Conservation (phyloP, 768 basidiomycete genomes). For the Auriscalpium microsporum region DNA sequence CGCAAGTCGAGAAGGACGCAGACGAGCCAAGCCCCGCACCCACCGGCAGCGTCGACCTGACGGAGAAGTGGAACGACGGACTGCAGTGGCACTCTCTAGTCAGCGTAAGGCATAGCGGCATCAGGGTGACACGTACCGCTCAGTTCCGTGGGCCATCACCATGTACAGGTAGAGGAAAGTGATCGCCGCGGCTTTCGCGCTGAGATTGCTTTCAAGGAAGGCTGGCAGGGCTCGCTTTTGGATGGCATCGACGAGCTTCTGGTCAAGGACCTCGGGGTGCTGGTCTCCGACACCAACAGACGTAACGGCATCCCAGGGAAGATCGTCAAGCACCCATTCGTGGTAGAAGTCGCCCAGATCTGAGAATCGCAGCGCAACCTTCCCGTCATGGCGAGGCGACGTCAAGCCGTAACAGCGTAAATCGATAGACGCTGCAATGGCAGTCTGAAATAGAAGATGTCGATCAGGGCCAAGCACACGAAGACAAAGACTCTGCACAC, state of each 20-base stretch:
- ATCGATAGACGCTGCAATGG: slow-evolving; percentile 90
- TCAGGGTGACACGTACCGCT: slow-evolving; percentile 39
- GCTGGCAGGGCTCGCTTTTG: slow-evolving; percentile 34
- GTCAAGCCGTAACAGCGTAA: slow-evolving; percentile 89
- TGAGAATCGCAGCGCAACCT: slow-evolving; percentile 65
- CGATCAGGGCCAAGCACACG: too few species aligned
- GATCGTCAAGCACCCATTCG: slow-evolving; percentile 69
- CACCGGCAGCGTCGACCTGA: slow-evolving; percentile 85
- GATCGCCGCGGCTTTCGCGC: slow-evolving; percentile 42
- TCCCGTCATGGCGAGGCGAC: slow-evolving; percentile 64
- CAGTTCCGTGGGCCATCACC: slow-evolving; percentile 48
- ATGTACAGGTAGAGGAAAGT: slow-evolving; percentile 95
- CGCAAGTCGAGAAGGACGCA: slow-evolving; percentile 88
- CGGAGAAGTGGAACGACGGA: slow-evolving; percentile 69
- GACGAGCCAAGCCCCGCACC: slow-evolving; percentile 96
- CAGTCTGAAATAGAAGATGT: slow-evolving; percentile 47
- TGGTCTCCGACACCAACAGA: slow-evolving; percentile 40
- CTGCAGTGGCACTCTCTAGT: slow-evolving; percentile 29
- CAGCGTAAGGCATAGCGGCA: background rate
- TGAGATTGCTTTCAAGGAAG: slow-evolving; percentile 21
- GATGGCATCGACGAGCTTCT: slow-evolving; percentile 65
- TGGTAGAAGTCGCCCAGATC: slow-evolving; percentile 72
- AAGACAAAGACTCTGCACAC: slow-evolving; percentile 24
- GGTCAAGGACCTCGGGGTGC: slow-evolving; percentile 63
- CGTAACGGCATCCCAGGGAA: slow-evolving; percentile 76